Percentiles rank a stretch among this genome's conserved stretches.
phyloP scores from a whole-genome alignment of 352 stramenopile genomes.

The Globisporangium yorkense region DNA sequence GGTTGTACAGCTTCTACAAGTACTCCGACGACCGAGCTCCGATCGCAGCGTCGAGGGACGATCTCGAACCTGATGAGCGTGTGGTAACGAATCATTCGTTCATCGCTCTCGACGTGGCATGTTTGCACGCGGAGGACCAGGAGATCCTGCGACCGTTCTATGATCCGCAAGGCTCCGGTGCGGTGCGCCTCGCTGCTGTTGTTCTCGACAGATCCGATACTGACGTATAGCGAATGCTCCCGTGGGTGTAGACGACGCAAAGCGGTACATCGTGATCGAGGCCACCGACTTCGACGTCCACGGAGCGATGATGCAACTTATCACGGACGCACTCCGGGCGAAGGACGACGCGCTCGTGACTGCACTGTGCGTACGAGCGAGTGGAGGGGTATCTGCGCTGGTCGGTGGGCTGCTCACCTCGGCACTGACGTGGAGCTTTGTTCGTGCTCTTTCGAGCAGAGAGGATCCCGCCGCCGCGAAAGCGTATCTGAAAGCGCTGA shows the following conservation, averaged over 20 bases:
- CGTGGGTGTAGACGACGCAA: conserved; percentile 21
- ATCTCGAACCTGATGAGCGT: conserved; percentile 2
- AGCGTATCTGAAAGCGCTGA: conserved; percentile 1
- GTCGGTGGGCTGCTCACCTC: background rate
- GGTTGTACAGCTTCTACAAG: conserved; percentile 6
- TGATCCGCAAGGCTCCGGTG: conserved; percentile 9
- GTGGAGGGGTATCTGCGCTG: background rate
- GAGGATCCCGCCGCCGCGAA: background rate
- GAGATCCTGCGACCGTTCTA: conserved; percentile 10
- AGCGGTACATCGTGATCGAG: conserved; percentile 28
- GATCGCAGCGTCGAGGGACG: background rate
- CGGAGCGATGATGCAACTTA: conserved; percentile 5
- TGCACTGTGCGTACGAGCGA: background rate
- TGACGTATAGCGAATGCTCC: background rate
- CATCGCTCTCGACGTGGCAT: conserved; percentile 1
- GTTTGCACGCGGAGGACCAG: conserved; percentile 1
- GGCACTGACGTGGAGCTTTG: background rate
- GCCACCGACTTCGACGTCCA: conserved; percentile 20
- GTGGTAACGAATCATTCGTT: conserved; percentile 10
- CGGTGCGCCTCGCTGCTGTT: background rate
- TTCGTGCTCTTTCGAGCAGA: background rate
- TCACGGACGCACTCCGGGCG: conserved; percentile 17
- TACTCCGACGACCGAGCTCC: conserved; percentile 6
- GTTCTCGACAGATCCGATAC: background rate
- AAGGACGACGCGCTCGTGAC: conserved; percentile 1